Conservation (phyloP, 2,329 filamentous ascomycete species). For the Sphaerulina musiva region DNA sequence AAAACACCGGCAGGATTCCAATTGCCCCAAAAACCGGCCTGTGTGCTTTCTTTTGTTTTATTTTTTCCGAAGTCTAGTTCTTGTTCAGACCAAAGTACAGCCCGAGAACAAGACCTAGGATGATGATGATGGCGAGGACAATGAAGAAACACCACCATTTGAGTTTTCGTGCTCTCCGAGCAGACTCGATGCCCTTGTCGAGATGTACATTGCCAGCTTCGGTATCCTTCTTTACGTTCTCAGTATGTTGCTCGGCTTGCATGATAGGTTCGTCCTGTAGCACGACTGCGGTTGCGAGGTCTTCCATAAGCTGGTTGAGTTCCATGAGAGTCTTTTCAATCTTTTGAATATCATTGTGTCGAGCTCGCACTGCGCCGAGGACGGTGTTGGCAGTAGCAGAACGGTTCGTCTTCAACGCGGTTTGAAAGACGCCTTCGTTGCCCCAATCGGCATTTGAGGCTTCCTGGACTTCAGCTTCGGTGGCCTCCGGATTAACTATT, state of each 20-base stretch:
- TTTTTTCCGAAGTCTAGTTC: constrained; percentile 1
- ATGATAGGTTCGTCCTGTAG: constrained; percentile 61
- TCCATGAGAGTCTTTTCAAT: constrained; percentile 71
- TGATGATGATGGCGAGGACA: constrained; percentile 41
- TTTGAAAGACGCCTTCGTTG: constrained; percentile 74
- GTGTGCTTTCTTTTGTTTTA: neutral
- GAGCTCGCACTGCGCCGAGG: constrained; percentile 70
- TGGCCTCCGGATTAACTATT: constrained; percentile 66
- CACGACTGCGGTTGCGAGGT: constrained; percentile 68
- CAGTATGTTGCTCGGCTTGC: constrained; percentile 58
- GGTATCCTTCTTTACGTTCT: constrained; percentile 59
- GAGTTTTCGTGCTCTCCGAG: constrained; percentile 61
- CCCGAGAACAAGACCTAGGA: constrained; percentile 46
- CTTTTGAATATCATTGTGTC: constrained; percentile 74
- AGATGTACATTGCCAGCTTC: constrained; percentile 65
- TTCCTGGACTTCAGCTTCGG: constrained; percentile 62
- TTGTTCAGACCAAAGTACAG: constrained; percentile 41
- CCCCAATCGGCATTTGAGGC: constrained; percentile 67
- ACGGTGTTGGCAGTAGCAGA: constrained; percentile 65
- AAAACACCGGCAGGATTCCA: neutral
- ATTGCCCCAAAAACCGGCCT: neutral
- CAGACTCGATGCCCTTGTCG: constrained; percentile 59
- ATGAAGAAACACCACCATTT: constrained; percentile 75
- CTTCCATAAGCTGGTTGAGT: constrained; percentile 62
- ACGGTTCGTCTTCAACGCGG: constrained; percentile 70